Evolutionary conservation across 805 yeast genomes (phyloP).

Genomic region (Metschnikowia gruessii): DNA sequence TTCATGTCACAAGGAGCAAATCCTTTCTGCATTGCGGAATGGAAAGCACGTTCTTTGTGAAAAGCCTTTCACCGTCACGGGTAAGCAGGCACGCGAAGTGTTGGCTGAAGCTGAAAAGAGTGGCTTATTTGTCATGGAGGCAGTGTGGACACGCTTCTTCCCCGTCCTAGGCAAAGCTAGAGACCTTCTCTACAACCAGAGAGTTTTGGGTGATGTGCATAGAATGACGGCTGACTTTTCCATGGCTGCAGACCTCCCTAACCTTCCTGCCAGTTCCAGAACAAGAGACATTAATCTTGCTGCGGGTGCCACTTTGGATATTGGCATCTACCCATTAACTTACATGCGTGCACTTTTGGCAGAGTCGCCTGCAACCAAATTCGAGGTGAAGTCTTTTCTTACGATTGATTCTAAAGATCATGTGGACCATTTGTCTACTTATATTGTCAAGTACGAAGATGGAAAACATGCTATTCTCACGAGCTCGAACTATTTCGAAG

Average conservation of each 20-base stretch:
- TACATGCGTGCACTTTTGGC: constrained; percentile 43
- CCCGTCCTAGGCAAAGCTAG: constrained; percentile 42
- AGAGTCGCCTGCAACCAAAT: constrained; percentile 24
- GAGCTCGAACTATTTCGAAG: constrained; percentile 25
- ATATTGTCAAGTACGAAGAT: constrained; percentile 36
- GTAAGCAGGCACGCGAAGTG: constrained; percentile 41
- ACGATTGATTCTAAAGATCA: constrained; percentile 35
- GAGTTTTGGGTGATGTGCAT: constrained; percentile 45
- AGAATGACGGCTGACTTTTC: constrained; percentile 44
- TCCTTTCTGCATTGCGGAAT: constrained; percentile 39
- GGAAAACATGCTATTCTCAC: constrained; percentile 43
- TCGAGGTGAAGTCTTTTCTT: constrained; percentile 31
- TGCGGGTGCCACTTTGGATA: constrained; percentile 56
- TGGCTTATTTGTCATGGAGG: constrained; percentile 54
- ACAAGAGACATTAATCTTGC: constrained; percentile 46
- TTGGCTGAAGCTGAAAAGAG: constrained; percentile 42
- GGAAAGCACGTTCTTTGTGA: constrained; percentile 54
- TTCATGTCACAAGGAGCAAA: constrained; percentile 47
- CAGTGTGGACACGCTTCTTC: constrained; percentile 55
- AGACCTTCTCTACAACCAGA: constrained; percentile 37
- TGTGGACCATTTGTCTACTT: constrained; percentile 42
- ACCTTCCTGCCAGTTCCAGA: constrained; percentile 29
- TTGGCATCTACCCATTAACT: constrained; percentile 52
- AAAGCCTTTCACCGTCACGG: constrained; percentile 52
- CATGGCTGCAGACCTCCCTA: constrained; percentile 30